Evolutionary conservation across 148 eudicot species (phyloP).

Genomic region (Cornus suecica): DNA sequence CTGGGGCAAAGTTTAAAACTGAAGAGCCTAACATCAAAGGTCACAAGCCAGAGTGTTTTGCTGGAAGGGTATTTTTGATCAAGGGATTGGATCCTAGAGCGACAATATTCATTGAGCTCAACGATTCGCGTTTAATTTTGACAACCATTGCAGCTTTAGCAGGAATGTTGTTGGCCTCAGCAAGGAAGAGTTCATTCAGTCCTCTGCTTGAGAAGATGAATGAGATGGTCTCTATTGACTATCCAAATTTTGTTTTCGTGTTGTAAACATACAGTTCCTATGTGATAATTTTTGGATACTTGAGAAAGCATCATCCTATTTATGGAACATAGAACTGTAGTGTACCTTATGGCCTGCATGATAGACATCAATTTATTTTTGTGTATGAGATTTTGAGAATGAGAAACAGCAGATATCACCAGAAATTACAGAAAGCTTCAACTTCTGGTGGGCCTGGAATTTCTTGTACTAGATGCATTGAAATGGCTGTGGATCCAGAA

Average conservation of each 20-base stretch:
- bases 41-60: conserved; percentile 44
- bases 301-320: not conserved
- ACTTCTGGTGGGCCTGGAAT: too few relatives aligned
- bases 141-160: not conserved
- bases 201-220: not conserved
- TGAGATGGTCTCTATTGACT: not conserved
- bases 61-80: conserved; percentile 65
- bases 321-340: too few relatives aligned
- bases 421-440: not conserved
- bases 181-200: not conserved
- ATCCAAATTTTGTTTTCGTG: not conserved
- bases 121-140: too few relatives aligned
- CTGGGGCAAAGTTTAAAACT: conserved; percentile 26
- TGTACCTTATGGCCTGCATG: not conserved
- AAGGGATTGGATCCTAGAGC: not conserved
- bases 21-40: conserved; percentile 46
- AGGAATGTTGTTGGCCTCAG: not conserved
- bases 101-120: not conserved
- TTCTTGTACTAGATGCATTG: too few relatives aligned
- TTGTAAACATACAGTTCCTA: too few relatives aligned
- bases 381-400: not conserved
- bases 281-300: not conserved
- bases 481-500: not conserved
- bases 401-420: not conserved
- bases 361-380: not conserved